Conservation (phyloP, 2,329 filamentous ascomycete species). For the Aspergillus vadensis region DNA sequence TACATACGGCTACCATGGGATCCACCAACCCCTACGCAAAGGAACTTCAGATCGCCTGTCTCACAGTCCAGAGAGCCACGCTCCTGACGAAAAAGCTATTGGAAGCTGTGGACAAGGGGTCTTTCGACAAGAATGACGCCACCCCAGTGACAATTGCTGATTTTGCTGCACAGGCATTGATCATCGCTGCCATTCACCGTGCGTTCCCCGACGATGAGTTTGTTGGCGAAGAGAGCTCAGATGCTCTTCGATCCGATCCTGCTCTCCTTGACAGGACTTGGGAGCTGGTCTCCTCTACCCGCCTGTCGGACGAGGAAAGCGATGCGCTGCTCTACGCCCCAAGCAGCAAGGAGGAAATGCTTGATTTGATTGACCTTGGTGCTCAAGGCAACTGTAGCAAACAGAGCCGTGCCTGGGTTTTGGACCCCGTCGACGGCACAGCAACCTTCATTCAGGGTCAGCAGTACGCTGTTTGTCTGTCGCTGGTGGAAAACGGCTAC, state of each 20-base stretch:
- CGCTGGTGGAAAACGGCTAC: conserved; percentile 58
- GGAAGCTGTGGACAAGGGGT: conserved; percentile 51
- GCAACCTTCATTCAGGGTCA: conserved; percentile 62
- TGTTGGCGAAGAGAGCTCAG: conserved; percentile 63
- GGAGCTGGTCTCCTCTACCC: conserved; percentile 51
- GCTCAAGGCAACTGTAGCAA: conserved; percentile 44
- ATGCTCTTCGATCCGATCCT: conserved; percentile 53
- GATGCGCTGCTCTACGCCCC: conserved; percentile 45
- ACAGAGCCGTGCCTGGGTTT: conserved; percentile 58
- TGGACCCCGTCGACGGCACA: conserved; percentile 68
- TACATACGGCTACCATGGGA: conserved; percentile 26
- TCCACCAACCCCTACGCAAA: conserved; percentile 32
- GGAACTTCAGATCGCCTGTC: conserved; percentile 40
- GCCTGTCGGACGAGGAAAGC: conserved; percentile 36
- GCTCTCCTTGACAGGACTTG: conserved; percentile 57
- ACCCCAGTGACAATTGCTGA: conserved; percentile 66
- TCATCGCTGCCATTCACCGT: conserved; percentile 58
- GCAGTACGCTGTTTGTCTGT: conserved; percentile 65
- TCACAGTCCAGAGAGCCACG: conserved; percentile 58
- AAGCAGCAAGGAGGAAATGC: conserved; percentile 56
- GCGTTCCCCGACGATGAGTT: conserved; percentile 60
- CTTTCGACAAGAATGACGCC: conserved; percentile 59
- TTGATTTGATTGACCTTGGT: conserved; percentile 63
- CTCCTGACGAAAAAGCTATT: conserved; percentile 60
- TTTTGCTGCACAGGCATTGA: conserved; percentile 64